Evolutionary conservation across 352 stramenopile species (phyloP).

Genomic region (Pseudoperonospora humuli): DNA sequence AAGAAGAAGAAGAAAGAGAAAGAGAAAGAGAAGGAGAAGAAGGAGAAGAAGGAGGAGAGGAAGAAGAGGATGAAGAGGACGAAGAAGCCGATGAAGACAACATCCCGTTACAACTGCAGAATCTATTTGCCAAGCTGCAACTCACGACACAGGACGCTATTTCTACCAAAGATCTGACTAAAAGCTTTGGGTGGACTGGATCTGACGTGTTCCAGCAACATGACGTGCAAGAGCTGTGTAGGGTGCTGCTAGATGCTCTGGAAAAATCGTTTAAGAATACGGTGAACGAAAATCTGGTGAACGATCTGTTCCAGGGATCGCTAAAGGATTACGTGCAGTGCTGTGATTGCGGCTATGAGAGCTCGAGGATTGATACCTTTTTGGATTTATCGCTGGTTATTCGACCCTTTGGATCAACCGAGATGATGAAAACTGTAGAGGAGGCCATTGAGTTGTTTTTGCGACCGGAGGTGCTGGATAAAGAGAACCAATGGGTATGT

Average conservation of each 20-base stretch:
- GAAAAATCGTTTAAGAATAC: conserved; percentile 85
- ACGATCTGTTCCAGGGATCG: conserved; percentile 76
- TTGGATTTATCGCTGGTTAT: conserved; percentile 88
- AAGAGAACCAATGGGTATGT: conserved; percentile 88
- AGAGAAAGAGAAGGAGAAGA: conserved; percentile 2
- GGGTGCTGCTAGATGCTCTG: conserved; percentile 88
- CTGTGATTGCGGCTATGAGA: conserved; percentile 76
- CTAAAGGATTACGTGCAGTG: conserved; percentile 89
- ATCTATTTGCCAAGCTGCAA: conserved; percentile 88
- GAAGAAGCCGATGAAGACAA: conserved; percentile 64
- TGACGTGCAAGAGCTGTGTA: conserved; percentile 87
- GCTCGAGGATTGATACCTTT: conserved; percentile 81
- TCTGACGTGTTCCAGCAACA: conserved; percentile 88
- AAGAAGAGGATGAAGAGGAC: conserved; percentile 28
- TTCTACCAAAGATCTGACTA: conserved; percentile 79
- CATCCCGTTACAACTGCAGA: conserved; percentile 87
- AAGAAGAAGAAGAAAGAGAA: conserved; percentile 35
- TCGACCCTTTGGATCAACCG: conserved; percentile 74
- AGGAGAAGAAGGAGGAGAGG: conserved; percentile 5
- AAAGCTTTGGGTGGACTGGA: conserved; percentile 89
- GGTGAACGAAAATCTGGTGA: conserved; percentile 81
- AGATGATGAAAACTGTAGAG: conserved; percentile 80
- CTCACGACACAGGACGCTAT: conserved; percentile 62
- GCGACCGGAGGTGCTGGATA: conserved; percentile 77
- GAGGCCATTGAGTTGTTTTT: conserved; percentile 86